Evolutionary conservation across 192 early-diverging fungal genomes (phyloP).

Genomic region (Entomortierella chlamydospora): DNA sequence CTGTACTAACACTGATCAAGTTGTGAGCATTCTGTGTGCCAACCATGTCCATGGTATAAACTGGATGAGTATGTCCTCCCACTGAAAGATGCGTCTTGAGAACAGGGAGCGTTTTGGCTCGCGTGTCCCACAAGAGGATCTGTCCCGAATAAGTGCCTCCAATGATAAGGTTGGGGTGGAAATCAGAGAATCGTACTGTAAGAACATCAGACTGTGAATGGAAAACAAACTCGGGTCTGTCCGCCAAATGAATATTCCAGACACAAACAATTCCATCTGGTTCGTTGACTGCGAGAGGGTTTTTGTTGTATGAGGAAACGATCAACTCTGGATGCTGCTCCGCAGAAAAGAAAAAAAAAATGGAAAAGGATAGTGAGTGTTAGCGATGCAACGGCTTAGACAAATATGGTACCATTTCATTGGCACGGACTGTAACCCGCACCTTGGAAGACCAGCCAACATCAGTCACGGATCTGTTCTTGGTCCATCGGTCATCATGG

Average conservation of each 20-base stretch:
- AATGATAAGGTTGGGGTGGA: constrained; percentile 92
- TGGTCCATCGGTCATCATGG: constrained; percentile 85
- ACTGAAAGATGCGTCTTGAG: constrained; percentile 94
- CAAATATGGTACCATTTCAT: no score
- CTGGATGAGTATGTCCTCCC: constrained; percentile 96
- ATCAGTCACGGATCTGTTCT: constrained; percentile 93
- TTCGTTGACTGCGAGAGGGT: constrained; percentile 84
- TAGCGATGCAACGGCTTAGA: no score
- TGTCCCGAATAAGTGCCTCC: constrained; percentile 99
- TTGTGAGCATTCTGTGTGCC: constrained; percentile 97
- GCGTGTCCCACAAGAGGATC: constrained; percentile 97
- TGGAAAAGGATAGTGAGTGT: no score
- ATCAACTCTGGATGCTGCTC: constrained; percentile 86
- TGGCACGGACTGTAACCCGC: no score
- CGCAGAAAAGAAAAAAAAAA: neutral
- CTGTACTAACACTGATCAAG: constrained; percentile 92
- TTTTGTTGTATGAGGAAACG: constrained; percentile 94
- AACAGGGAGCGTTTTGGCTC: constrained; percentile 89
- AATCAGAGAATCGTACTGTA: constrained; percentile 88
- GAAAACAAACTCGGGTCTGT: constrained; percentile 96
- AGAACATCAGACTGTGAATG: constrained; percentile 93
- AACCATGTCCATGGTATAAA: constrained; percentile 89
- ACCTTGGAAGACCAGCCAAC: constrained; percentile 91
- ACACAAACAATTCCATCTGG: constrained; percentile 94
- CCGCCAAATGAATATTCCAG: constrained; percentile 91